Evolutionary conservation across 139 green algal genomes (phyloP).

Genomic region (Chlamydomonas applanata): DNA sequence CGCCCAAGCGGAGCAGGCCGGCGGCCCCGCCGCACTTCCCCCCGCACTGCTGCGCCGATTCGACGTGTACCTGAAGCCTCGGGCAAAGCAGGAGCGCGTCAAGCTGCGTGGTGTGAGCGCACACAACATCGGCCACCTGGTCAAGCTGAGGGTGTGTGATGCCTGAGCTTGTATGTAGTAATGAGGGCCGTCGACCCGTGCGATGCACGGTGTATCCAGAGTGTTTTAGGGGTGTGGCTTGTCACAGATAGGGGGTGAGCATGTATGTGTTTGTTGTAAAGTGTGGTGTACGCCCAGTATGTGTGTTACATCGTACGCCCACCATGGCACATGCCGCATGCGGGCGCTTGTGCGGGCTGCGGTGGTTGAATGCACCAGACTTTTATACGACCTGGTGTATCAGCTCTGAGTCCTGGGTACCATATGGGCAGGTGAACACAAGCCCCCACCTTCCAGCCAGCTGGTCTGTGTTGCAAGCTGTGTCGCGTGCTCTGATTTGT

Average conservation of each 20-base stretch:
- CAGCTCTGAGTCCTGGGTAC: no score
- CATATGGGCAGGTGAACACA: no score
- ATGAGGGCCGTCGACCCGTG: no score
- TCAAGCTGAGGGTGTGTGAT: slow-evolving; percentile 66
- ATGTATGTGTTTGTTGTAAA: not conserved
- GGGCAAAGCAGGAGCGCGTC: slow-evolving; percentile 36
- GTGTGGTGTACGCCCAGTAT: not conserved
- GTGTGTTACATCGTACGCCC: no score
- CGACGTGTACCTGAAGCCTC: slow-evolving; percentile 75
- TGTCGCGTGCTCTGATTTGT: no score
- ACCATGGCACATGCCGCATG: no score
- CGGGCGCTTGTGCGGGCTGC: not conserved
- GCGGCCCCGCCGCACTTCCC: slow-evolving; percentile 51
- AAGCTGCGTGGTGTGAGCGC: slow-evolving; percentile 73
- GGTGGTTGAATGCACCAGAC: no score
- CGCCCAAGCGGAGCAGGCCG: not conserved
- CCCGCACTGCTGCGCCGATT: slow-evolving; percentile 80
- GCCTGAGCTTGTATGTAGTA: not conserved
- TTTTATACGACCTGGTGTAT: no score
- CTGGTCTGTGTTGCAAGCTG: no score
- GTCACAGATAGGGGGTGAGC: not conserved
- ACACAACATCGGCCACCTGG: slow-evolving; percentile 82
- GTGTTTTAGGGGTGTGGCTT: not conserved
- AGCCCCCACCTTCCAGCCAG: no score
- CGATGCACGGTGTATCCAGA: not conserved